Conservation (phyloP, 139 green algal genomes). For the Coelastrella sp. region DNA sequence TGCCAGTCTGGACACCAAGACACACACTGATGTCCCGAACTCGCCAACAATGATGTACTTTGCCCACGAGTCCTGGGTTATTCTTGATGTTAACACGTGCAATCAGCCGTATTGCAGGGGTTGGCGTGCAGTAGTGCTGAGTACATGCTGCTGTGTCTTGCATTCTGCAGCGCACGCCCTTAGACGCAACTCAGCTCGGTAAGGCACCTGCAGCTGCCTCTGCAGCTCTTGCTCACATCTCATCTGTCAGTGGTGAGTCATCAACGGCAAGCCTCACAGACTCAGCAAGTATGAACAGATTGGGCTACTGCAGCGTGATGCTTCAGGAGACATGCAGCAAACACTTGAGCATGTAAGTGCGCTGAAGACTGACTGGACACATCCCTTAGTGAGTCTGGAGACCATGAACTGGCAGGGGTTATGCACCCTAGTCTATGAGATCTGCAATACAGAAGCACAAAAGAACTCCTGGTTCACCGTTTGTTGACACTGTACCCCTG, state of each 20-base stretch:
- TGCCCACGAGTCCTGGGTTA: too few species aligned
- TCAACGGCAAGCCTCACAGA: neutral
- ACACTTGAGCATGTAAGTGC: neutral
- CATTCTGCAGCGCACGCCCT: neutral
- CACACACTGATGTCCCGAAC: too few species aligned
- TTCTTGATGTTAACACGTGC: too few species aligned
- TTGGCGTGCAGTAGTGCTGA: too few species aligned
- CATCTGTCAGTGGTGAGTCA: neutral
- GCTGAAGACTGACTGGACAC: neutral
- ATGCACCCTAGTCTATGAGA: too few species aligned
- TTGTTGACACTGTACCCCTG: neutral
- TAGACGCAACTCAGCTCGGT: neutral
- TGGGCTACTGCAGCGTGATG: conserved; percentile 32
- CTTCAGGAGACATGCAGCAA: conserved; percentile 9
- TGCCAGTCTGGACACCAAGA: too few species aligned
- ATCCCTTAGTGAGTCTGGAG: neutral
- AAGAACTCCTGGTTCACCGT: too few species aligned
- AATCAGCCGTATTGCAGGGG: too few species aligned
- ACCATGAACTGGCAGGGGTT: neutral
- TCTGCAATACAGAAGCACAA: too few species aligned
- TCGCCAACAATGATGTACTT: too few species aligned
- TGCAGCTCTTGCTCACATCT: conserved; percentile 2
- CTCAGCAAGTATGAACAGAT: neutral
- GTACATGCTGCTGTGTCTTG: too few species aligned
- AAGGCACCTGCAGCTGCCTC: neutral